phyloP scores from a whole-genome alignment of 2,329 filamentous ascomycete genomes.

The Arachnopeziza araneosa region DNA sequence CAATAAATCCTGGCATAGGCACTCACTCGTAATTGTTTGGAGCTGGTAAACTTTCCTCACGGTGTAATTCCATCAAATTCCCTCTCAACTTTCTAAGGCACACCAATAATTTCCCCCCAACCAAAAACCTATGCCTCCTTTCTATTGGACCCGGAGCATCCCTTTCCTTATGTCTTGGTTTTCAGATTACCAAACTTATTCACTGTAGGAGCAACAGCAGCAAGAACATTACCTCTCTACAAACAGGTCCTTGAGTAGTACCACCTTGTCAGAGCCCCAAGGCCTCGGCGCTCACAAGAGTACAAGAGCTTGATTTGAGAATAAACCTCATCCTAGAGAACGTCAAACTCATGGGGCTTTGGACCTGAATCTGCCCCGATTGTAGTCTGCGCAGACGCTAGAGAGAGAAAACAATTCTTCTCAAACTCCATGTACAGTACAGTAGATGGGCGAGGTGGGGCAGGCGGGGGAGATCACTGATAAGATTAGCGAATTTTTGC shows the following conservation, averaged over 20 bases:
- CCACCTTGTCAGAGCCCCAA: background rate
- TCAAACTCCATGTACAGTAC: conserved; percentile 89
- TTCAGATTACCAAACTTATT: conserved; percentile 71
- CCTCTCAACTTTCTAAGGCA: conserved; percentile 80
- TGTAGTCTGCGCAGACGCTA: conserved; percentile 71
- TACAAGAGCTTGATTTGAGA: background rate
- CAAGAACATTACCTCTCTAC: conserved; percentile 96
- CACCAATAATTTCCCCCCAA: conserved; percentile 92
- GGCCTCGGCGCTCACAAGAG: background rate
- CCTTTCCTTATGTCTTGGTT: conserved; percentile 55
- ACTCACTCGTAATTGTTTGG: conserved; percentile 47
- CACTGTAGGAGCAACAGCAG: conserved; percentile 68
- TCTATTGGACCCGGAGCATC: conserved; percentile 87
- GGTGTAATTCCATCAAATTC: conserved; percentile 82
- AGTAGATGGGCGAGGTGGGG: conserved; percentile 91
- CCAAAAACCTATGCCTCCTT: conserved; percentile 97
- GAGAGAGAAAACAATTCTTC: conserved; percentile 74
- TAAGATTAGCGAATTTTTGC: background rate
- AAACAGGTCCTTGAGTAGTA: too few relatives aligned
- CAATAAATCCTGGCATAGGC: conserved; percentile 74
- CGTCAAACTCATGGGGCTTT: conserved; percentile 58
- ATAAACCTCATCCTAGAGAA: conserved; percentile 74
- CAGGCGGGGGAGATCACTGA: conserved; percentile 28
- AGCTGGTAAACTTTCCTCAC: conserved; percentile 73
- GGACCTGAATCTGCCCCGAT: conserved; percentile 38